These are phyloP conservation scores for Styphnolobium japonicum DNA, from an alignment of 306 rosid species.

Conservation along the genomic window DNA sequence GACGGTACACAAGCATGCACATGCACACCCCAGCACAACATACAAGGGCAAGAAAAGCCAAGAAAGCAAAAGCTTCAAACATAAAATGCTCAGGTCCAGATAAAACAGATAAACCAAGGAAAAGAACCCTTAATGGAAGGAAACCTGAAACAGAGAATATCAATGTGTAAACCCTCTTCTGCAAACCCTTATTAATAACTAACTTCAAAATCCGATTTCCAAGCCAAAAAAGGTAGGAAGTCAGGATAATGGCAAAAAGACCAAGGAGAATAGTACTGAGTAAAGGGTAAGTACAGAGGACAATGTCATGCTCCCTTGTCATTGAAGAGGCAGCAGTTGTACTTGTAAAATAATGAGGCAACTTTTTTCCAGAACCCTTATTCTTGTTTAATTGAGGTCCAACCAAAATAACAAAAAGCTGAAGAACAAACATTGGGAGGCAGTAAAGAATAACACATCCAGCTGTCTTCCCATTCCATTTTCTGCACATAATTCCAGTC, in stretches of 20 bases:
- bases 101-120: slow-evolving; percentile 89
- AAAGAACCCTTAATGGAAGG: slow-evolving; percentile 89
- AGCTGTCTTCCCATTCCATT: slow-evolving; percentile 77
- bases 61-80: slow-evolving; percentile 85
- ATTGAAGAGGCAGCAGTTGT: slow-evolving; percentile 34
- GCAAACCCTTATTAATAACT: slow-evolving; percentile 95
- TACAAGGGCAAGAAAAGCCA: slow-evolving; percentile 87
- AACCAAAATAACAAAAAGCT: slow-evolving; percentile 67
- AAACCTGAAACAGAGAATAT: slow-evolving; percentile 82
- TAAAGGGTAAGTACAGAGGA: slow-evolving; percentile 93
- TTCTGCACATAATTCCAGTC: slow-evolving; percentile 71
- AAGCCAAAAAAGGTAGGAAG: slow-evolving; percentile 91
- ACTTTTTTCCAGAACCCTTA: slow-evolving; percentile 34
- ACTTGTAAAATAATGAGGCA: slow-evolving; percentile 68
- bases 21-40: slow-evolving; percentile 85
- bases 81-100: slow-evolving; percentile 66
- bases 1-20: slow-evolving; percentile 89
- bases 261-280: slow-evolving; percentile 82
- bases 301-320: slow-evolving; percentile 39
- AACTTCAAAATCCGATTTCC: slow-evolving; percentile 90
- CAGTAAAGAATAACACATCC: slow-evolving; percentile 78
- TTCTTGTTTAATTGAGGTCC: slow-evolving; percentile 59
- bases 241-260: slow-evolving; percentile 71
- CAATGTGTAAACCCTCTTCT: slow-evolving; percentile 88
- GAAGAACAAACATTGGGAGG: slow-evolving; percentile 79